Conservation (phyloP, 495 filamentous ascomycete species). For the Achaetomiella virescens region DNA sequence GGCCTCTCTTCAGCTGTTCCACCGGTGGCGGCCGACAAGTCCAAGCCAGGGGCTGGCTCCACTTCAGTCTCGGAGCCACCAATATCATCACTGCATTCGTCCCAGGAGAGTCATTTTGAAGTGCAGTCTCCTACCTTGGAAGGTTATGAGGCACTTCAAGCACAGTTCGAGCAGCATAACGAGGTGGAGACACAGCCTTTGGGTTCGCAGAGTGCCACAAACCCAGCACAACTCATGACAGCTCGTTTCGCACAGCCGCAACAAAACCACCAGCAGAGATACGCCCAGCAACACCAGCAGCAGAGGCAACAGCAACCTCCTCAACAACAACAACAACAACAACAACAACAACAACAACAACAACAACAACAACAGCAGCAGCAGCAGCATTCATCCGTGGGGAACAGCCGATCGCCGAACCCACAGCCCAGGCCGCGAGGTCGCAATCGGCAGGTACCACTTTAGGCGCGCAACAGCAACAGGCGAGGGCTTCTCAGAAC, state of each 20-base stretch:
- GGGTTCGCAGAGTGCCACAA: slow-evolving; percentile 10
- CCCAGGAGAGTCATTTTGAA: slow-evolving; percentile 23
- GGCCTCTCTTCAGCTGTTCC: neutral
- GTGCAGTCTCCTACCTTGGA: slow-evolving; percentile 30
- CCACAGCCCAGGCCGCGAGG: slow-evolving; percentile 23
- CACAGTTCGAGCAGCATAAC: slow-evolving; percentile 26
- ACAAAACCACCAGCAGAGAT: slow-evolving; percentile 16
- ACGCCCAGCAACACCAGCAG: slow-evolving; percentile 18
- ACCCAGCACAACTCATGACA: slow-evolving; percentile 12
- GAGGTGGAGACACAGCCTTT: slow-evolving; percentile 16
- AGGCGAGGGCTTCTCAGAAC: slow-evolving; percentile 13
- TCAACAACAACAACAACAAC: slow-evolving; percentile 14
- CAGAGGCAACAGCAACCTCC: slow-evolving; percentile 19
- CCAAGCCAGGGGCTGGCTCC: slow-evolving; percentile 2
- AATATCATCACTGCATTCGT: slow-evolving; percentile 18
- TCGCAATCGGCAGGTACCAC: slow-evolving; percentile 15
- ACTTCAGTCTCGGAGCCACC: slow-evolving; percentile 10
- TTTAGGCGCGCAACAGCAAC: slow-evolving; percentile 17
- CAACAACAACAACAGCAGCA: slow-evolving; percentile 19
- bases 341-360: slow-evolving; percentile 13
- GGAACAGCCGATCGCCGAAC: slow-evolving; percentile 23
- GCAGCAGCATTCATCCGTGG: slow-evolving; percentile 12
- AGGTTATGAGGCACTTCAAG: slow-evolving; percentile 29
- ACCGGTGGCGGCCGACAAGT: neutral
- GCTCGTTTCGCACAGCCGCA: slow-evolving; percentile 22